phyloP scores from a whole-genome alignment of 2,329 filamentous ascomycete species.

The Ascochyta koolunga region DNA sequence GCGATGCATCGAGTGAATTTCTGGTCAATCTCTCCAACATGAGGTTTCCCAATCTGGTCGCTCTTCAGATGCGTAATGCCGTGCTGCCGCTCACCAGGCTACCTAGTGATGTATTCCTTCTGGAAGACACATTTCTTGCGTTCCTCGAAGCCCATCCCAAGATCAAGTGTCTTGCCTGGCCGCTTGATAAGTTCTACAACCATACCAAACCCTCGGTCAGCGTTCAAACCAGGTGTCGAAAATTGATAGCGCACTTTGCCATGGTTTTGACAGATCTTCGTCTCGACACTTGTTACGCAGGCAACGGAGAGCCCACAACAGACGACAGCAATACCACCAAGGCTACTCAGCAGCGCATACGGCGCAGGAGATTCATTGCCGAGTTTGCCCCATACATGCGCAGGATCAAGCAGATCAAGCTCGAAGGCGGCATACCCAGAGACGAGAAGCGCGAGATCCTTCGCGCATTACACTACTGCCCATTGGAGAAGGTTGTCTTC shows the following conservation, averaged over 20 bases:
- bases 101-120: conserved; percentile 46
- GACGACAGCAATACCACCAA: conserved; percentile 28
- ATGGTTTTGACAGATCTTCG: conserved; percentile 51
- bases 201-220: conserved; percentile 32
- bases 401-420: conserved; percentile 52
- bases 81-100: conserved; percentile 47
- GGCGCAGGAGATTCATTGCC: conserved; percentile 49
- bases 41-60: conserved; percentile 51
- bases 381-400: conserved; percentile 52
- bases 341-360: conserved; percentile 28
- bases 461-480: conserved; percentile 50
- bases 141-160: conserved; percentile 55
- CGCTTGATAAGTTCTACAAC: conserved; percentile 54
- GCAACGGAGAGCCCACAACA: conserved; percentile 39
- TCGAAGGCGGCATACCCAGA: conserved; percentile 55
- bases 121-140: conserved; percentile 46
- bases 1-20: conserved; percentile 16
- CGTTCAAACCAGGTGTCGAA: conserved; percentile 28
- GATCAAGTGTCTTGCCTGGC: conserved; percentile 54
- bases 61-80: conserved; percentile 56
- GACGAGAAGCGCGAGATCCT: conserved; percentile 56
- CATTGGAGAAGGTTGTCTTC: conserved; percentile 53
- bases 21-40: conserved; percentile 42
- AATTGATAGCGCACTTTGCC: conserved; percentile 49
- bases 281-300: conserved; percentile 47